Conservation (phyloP, 2,329 filamentous ascomycete genomes). For the Arthrobotrys iridis region DNA sequence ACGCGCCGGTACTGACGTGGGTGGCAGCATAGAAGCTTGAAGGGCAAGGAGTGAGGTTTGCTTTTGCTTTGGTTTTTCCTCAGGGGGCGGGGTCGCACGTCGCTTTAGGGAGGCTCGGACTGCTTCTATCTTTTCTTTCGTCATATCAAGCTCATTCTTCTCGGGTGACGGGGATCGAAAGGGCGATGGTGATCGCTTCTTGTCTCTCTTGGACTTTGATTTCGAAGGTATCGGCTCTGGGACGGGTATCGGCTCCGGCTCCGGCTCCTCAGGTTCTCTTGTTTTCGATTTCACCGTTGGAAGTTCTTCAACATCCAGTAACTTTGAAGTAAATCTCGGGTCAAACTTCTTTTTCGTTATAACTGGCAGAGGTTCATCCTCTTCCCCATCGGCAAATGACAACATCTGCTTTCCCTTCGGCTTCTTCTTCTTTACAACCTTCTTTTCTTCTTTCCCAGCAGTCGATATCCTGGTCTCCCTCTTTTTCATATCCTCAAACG, state of each 20-base stretch:
- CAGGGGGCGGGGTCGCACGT: constrained; percentile 43
- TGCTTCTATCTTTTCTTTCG: constrained; percentile 48
- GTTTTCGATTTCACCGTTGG: constrained; percentile 24
- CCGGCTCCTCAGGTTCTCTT: neutral
- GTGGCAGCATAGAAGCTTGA: constrained; percentile 72
- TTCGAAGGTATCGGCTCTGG: constrained; percentile 16
- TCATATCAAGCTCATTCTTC: constrained; percentile 28
- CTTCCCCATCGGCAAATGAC: constrained; percentile 76
- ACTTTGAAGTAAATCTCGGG: constrained; percentile 45
- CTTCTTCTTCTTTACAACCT: constrained; percentile 67
- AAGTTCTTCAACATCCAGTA: constrained; percentile 39
- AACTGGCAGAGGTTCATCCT: constrained; percentile 57
- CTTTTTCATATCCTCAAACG: constrained; percentile 82
- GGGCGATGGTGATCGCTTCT: constrained; percentile 27
- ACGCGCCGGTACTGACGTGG: constrained; percentile 74
- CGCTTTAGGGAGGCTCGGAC: constrained; percentile 50
- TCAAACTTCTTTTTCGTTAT: constrained; percentile 55
- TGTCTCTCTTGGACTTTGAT: constrained; percentile 9
- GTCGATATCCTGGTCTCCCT: constrained; percentile 69
- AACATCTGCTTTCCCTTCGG: constrained; percentile 77
- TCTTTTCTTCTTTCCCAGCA: constrained; percentile 66
- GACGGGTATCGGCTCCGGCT: constrained; percentile 2
- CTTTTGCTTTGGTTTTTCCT: constrained; percentile 58
- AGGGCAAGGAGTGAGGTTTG: constrained; percentile 68
- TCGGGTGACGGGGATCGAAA: constrained; percentile 18